phyloP scores from a whole-genome alignment of 108 stramenopile genomes.

The Aurantiochytrium sp. region DNA sequence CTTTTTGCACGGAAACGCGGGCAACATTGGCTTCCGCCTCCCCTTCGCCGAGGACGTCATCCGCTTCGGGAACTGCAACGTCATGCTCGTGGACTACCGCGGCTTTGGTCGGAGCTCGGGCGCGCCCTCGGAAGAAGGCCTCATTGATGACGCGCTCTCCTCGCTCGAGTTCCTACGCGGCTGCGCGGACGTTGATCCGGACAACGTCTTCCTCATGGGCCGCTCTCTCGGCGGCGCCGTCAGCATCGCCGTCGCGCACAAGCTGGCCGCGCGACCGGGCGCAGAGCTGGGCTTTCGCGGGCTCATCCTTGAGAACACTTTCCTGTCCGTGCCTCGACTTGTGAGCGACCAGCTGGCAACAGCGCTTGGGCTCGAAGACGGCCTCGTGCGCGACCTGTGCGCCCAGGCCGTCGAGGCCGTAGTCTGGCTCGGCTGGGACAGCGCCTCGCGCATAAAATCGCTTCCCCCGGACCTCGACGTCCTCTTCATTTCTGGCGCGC shows the following conservation, averaged over 20 bases:
- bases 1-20: constrained; percentile 96
- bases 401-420: neutral
- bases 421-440: constrained; percentile 11
- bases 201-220: neutral
- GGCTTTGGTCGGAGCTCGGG: neutral
- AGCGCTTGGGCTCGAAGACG: neutral
- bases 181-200: neutral
- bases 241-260: neutral
- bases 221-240: constrained; percentile 4
- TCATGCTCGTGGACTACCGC: constrained; percentile 8
- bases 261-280: neutral
- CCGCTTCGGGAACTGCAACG: constrained; percentile 47
- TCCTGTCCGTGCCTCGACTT: neutral
- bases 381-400: neutral
- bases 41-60: constrained; percentile 77
- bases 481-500: neutral
- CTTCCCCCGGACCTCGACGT: neutral
- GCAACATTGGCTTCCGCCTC: constrained; percentile 87
- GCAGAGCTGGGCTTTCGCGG: neutral
- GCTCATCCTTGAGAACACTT: constrained; percentile 16
- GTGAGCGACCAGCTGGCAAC: neutral
- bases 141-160: neutral
- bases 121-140: neutral
- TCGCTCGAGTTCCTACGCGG: neutral
- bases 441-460: neutral